Evolutionary conservation across 2,329 filamentous ascomycete genomes (phyloP).

Genomic region (Penicillium sp.): DNA sequence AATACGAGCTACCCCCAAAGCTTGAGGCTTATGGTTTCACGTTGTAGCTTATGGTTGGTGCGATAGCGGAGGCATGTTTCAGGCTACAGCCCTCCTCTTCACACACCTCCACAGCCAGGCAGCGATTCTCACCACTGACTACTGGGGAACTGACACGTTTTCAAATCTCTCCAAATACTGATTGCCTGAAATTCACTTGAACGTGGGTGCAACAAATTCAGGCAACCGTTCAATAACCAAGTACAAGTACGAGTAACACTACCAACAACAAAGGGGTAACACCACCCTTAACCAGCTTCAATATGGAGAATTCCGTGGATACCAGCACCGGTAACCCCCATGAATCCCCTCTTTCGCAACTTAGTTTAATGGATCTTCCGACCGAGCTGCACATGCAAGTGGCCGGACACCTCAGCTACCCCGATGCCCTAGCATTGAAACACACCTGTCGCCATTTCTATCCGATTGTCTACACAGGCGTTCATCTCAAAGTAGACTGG

Average conservation of each 20-base stretch:
- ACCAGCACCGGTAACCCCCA: neutral
- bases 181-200: neutral
- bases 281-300: neutral
- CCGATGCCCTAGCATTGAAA: constrained; percentile 72
- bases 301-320: neutral
- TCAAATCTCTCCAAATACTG: neutral
- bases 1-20: neutral
- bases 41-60: neutral
- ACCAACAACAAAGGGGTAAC: neutral
- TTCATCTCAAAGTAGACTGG: constrained; percentile 71
- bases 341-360: neutral
- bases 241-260: neutral
- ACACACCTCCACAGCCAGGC: neutral
- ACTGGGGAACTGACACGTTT: neutral
- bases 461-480: constrained; percentile 66
- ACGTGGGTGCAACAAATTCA: neutral
- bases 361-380: constrained; percentile 59
- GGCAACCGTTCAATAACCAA: constrained; percentile 14
- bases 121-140: neutral
- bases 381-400: constrained; percentile 71
- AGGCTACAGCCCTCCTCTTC: neutral
- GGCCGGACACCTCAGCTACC: constrained; percentile 65
- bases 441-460: constrained; percentile 69
- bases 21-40: neutral
- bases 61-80: neutral